phyloP scores from a whole-genome alignment of 345 rosid species.

The Durio zibethinus region DNA sequence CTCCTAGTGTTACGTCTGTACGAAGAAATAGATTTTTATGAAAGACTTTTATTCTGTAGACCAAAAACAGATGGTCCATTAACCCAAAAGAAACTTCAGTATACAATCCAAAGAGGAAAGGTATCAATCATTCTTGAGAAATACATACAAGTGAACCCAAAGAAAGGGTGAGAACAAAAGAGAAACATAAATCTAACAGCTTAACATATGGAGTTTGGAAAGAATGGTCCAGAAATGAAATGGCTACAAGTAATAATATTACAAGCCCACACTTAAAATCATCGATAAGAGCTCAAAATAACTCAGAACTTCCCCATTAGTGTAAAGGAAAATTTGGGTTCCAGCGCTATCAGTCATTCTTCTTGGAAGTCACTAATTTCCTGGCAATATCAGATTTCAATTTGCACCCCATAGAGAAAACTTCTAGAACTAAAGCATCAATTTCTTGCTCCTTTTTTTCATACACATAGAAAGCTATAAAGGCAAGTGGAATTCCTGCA shows the following conservation, averaged over 20 bases:
- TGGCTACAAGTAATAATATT: neutral
- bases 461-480: conserved; percentile 47
- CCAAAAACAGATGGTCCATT: too few relatives aligned
- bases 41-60: too few relatives aligned
- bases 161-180: neutral
- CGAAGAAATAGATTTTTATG: neutral
- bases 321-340: neutral
- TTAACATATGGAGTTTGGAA: neutral
- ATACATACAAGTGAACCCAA: conserved; percentile 2
- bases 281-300: neutral
- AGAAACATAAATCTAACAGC: neutral
- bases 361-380: conserved; percentile 39
- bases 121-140: neutral
- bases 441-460: conserved; percentile 71
- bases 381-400: conserved; percentile 40
- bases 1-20: neutral
- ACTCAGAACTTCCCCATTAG: neutral
- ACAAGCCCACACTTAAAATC: neutral
- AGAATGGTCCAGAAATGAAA: neutral
- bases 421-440: conserved; percentile 41
- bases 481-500: conserved; percentile 67
- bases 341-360: conserved; percentile 34
- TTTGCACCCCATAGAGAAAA: conserved; percentile 42
- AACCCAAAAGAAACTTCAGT: neutral
- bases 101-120: neutral